Percentiles rank a stretch among this genome's conserved stretches.
Conservation (phyloP, 176 grass and related monocot species). For the Secale cereale region DNA sequence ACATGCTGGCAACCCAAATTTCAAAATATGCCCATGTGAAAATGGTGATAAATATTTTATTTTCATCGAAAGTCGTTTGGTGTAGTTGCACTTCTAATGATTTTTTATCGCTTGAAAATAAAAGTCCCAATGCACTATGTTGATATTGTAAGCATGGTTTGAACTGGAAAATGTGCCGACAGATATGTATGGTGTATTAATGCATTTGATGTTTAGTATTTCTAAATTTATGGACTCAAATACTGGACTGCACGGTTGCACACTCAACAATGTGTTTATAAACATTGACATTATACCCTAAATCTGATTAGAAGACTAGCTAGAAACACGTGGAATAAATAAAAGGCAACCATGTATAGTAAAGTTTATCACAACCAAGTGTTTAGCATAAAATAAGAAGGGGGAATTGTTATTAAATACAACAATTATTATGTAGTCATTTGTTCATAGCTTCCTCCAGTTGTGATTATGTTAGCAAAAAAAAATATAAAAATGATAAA, state of each 20-base stretch:
- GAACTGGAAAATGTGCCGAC: no score
- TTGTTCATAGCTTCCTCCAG: background rate
- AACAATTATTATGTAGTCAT: background rate
- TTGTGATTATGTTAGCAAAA: background rate
- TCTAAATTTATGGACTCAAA: no score
- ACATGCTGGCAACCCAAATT: no score
- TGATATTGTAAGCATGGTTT: background rate
- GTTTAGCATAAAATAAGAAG: background rate
- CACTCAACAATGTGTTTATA: background rate
- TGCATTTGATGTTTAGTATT: no score
- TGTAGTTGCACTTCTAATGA: background rate
- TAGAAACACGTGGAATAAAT: background rate
- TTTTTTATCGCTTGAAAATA: background rate
- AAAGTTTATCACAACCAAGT: background rate
- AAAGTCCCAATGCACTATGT: background rate
- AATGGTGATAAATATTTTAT: background rate
- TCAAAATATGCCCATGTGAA: background rate
- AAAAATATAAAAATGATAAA: background rate
- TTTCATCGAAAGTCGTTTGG: background rate
- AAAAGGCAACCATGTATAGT: background rate
- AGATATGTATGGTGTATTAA: no score
- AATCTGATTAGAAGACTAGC: background rate
- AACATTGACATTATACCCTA: background rate
- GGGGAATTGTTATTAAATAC: background rate
- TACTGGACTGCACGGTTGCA: no score